phyloP scores from a whole-genome alignment of 202 grass and related monocot genomes.

The Digitaria exilis region DNA sequence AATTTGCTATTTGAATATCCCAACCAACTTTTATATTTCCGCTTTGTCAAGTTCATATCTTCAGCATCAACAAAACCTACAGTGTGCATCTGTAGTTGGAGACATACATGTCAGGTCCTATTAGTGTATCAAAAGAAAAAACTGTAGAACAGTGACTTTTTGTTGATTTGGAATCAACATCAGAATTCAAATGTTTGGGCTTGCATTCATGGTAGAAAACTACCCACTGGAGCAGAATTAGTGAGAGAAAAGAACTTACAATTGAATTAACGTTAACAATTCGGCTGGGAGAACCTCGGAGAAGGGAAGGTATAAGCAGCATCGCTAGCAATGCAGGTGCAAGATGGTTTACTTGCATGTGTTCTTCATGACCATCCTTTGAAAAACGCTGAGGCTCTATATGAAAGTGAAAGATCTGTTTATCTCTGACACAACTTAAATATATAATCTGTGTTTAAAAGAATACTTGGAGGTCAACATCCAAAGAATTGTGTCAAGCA shows the following conservation, averaged over 20 bases:
- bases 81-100: constrained; percentile 77
- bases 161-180: neutral
- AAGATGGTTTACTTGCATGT: constrained; percentile 99
- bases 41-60: constrained; percentile 86
- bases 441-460: neutral
- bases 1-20: constrained; percentile 97
- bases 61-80: constrained; percentile 85
- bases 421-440: constrained; percentile 7
- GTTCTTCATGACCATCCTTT: constrained; percentile 91
- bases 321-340: constrained; percentile 81
- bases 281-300: constrained; percentile 89
- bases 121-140: neutral
- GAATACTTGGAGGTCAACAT: neutral
- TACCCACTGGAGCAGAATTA: neutral
- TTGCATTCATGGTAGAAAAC: constrained; percentile 24
- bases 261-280: constrained; percentile 96
- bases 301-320: constrained; percentile 94
- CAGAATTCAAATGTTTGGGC: neutral
- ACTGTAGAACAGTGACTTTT: neutral
- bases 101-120: constrained; percentile 17
- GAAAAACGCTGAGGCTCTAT: constrained; percentile 85
- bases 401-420: constrained; percentile 6
- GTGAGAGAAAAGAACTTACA: constrained; percentile 56
- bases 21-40: constrained; percentile 75
- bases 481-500: constrained; percentile 12